Evolutionary conservation across 805 yeast genomes (phyloP).

Genomic region (Sugiyamaella chiloensis): DNA sequence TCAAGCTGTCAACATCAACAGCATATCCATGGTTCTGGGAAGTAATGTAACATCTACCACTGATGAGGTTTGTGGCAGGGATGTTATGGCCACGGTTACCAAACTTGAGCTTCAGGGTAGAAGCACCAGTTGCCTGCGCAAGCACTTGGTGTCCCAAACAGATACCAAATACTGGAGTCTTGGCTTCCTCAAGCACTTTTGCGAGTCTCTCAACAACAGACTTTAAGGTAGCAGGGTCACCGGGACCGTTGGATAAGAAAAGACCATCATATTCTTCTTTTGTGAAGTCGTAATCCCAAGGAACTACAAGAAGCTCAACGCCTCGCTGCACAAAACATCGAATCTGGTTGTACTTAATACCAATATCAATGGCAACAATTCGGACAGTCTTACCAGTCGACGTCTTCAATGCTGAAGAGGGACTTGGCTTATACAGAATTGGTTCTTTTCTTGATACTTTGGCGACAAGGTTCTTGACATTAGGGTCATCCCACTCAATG

Average conservation of each 20-base stretch:
- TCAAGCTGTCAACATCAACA: slow-evolving; percentile 76
- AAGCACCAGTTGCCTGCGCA: slow-evolving; percentile 94
- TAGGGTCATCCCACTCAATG: slow-evolving; percentile 93
- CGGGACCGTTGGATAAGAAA: slow-evolving; percentile 97
- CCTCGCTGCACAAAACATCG: slow-evolving; percentile 96
- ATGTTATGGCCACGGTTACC: slow-evolving; percentile 99
- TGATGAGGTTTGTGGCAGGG: slow-evolving; percentile 84
- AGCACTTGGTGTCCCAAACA: slow-evolving; percentile 97
- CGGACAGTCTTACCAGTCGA: slow-evolving; percentile 75
- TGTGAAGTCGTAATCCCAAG: slow-evolving; percentile 88
- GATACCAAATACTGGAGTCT: slow-evolving; percentile 93
- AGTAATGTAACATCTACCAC: slow-evolving; percentile 97
- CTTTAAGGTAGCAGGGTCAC: slow-evolving; percentile 90
- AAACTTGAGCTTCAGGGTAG: slow-evolving; percentile 85
- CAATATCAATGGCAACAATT: slow-evolving; percentile 91
- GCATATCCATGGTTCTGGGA: slow-evolving; percentile 99
- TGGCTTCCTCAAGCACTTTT: slow-evolving; percentile 56
- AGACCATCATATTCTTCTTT: slow-evolving; percentile 87
- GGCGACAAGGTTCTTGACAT: slow-evolving; percentile 85
- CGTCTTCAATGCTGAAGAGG: slow-evolving; percentile 42
- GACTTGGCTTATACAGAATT: slow-evolving; percentile 67
- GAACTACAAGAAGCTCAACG: slow-evolving; percentile 92
- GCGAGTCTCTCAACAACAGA: slow-evolving; percentile 60
- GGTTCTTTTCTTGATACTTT: slow-evolving; percentile 81
- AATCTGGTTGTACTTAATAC: slow-evolving; percentile 97